A percentile compares a stretch with the other conserved stretches of the same genome.
Evolutionary conservation across 164 flowering plant species (phyloP).

Genomic region (Vitis rotundifolia): DNA sequence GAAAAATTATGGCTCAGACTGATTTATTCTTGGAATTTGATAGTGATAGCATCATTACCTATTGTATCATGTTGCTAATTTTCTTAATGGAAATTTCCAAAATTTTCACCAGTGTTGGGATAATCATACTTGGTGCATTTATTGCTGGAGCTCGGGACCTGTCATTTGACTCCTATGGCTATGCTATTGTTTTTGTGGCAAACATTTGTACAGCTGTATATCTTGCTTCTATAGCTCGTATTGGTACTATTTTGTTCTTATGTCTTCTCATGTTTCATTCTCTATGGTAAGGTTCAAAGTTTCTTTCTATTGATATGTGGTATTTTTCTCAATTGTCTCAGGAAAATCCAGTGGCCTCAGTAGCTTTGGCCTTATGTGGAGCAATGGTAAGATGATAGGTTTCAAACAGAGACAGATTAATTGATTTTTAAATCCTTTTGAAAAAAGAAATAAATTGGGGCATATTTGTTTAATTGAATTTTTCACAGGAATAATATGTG

Average conservation of each 20-base stretch:
- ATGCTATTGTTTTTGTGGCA: constrained; percentile 41
- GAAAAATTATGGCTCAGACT: neutral
- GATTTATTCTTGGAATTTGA: neutral
- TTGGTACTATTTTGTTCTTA: constrained; percentile 26
- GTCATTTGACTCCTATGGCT: constrained; percentile 42
- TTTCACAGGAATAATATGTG: constrained; percentile 38
- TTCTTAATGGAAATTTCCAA: constrained; percentile 15
- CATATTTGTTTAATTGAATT: neutral
- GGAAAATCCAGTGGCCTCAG: constrained; percentile 67
- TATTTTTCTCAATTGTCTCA: constrained; percentile 16
- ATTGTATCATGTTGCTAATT: constrained; percentile 6
- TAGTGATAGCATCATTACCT: neutral
- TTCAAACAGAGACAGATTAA: neutral
- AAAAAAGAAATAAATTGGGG: neutral
- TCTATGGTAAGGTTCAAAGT: neutral
- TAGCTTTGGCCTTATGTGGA: constrained; percentile 76
- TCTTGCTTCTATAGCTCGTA: constrained; percentile 45
- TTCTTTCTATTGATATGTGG: neutral
- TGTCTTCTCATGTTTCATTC: neutral
- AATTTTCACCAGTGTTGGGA: constrained; percentile 48
- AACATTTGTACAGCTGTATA: constrained; percentile 48
- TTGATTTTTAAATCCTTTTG: neutral
- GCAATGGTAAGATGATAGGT: constrained; percentile 46
- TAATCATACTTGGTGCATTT: constrained; percentile 47
- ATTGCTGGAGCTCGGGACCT: constrained; percentile 49